Percentiles rank a stretch among this genome's conserved stretches.
Conservation (phyloP, 768 basidiomycete species). For the Lactifluus piperatus region DNA sequence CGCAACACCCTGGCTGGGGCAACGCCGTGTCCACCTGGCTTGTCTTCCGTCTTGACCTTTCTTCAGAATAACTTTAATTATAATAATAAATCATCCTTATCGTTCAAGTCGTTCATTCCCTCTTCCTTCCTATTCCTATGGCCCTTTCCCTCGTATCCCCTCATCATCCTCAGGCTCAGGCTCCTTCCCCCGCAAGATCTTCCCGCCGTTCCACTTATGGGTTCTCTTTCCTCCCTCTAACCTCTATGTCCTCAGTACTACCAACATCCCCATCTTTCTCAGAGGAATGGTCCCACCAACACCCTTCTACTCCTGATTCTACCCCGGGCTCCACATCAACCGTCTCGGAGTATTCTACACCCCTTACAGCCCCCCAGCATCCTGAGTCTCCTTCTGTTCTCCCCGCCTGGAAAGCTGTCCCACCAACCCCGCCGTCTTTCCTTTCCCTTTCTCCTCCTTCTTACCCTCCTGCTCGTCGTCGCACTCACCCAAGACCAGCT, state of each 20-base stretch:
- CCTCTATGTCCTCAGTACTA: constrained; percentile 7
- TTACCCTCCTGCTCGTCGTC: constrained; percentile 8
- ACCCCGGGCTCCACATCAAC: not conserved
- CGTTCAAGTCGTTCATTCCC: not conserved
- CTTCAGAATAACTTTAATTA: not conserved
- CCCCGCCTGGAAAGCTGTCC: constrained; percentile 18
- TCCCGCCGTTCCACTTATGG: constrained; percentile 8
- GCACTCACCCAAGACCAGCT: constrained; percentile 15
- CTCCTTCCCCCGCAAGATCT: constrained; percentile 1
- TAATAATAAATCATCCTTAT: not conserved
- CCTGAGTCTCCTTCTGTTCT: constrained; percentile 3
- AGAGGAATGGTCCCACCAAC: not conserved
- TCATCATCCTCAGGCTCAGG: constrained; percentile 5
- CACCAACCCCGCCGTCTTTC: constrained; percentile 17
- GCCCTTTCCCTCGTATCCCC: constrained; percentile 12
- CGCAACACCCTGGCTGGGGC: not conserved
- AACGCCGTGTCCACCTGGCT: not conserved
- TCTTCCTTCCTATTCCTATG: not conserved
- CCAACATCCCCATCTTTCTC: not conserved
- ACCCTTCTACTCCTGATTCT: constrained; percentile 8
- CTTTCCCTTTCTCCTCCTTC: constrained; percentile 8
- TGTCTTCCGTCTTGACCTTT: no score
- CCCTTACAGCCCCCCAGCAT: constrained; percentile 3
- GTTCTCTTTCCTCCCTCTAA: constrained; percentile 4
- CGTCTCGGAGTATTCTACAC: constrained; percentile 8